Percentiles rank a stretch among this genome's conserved stretches.
These are phyloP conservation scores for Pichia sp. DNA, from an alignment of 1,139 yeast genomes.

Conservation along the genomic window DNA sequence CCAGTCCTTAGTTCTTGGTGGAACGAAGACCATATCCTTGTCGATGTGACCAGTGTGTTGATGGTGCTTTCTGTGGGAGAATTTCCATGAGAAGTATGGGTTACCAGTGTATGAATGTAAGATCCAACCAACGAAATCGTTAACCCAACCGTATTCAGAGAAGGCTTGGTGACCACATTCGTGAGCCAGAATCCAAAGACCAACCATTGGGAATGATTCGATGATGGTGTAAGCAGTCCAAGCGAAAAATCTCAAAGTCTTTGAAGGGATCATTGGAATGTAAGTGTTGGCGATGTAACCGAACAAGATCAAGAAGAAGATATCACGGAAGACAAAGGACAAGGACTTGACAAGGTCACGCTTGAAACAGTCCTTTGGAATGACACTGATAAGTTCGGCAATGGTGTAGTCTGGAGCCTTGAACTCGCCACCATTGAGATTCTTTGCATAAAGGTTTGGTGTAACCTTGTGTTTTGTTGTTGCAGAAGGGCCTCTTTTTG, in stretches of 20 bases:
- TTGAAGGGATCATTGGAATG: constrained; percentile 50
- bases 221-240: constrained; percentile 45
- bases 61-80: constrained; percentile 81
- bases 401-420: constrained; percentile 73
- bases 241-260: constrained; percentile 44
- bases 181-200: constrained; percentile 85
- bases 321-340: constrained; percentile 65
- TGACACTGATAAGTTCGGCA: constrained; percentile 68
- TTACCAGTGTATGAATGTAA: constrained; percentile 76
- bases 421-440: constrained; percentile 64
- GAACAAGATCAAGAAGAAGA: constrained; percentile 47
- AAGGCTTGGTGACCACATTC: constrained; percentile 92
- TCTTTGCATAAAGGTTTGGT: constrained; percentile 40
- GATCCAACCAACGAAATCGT: constrained; percentile 80
- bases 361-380: constrained; percentile 76
- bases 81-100: constrained; percentile 87
- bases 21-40: constrained; percentile 82
- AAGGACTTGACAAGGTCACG: constrained; percentile 57
- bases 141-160: constrained; percentile 64
- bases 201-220: constrained; percentile 65
- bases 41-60: constrained; percentile 83
- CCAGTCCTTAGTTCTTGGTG: constrained; percentile 55
- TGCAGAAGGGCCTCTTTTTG: neutral
- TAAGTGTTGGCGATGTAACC: constrained; percentile 54
- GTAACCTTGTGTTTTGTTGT: constrained; percentile 12